phyloP scores from a whole-genome alignment of 805 yeast genomes.

The Hanseniaspora valbyensis region DNA sequence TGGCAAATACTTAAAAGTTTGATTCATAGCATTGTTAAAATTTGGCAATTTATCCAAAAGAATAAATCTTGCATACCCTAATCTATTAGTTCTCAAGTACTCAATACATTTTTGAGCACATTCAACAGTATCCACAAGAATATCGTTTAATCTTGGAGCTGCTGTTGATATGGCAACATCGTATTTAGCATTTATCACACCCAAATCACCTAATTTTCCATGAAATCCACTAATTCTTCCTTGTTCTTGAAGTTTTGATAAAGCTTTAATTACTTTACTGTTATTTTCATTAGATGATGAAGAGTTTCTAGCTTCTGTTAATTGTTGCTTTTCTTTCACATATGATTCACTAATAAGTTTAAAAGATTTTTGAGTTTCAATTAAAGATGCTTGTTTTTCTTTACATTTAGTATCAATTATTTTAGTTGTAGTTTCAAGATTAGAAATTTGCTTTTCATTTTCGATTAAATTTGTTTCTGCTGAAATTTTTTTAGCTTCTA shows the following conservation, averaged over 20 bases:
- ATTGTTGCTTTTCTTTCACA: slow-evolving; percentile 50
- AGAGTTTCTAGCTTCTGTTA: slow-evolving; percentile 55
- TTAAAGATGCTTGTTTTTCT: slow-evolving; percentile 49
- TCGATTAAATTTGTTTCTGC: slow-evolving; percentile 36
- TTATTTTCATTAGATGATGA: slow-evolving; percentile 52
- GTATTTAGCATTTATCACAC: slow-evolving; percentile 76
- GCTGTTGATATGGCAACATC: slow-evolving; percentile 95
- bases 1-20: slow-evolving; percentile 41
- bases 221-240: slow-evolving; percentile 79
- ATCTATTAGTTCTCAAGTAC: slow-evolving; percentile 63
- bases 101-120: slow-evolving; percentile 72
- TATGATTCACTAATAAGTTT: slow-evolving; percentile 42
- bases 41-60: slow-evolving; percentile 61
- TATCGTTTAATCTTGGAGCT: slow-evolving; percentile 78
- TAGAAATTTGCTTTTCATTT: no score
- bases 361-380: slow-evolving; percentile 42
- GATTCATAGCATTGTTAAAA: slow-evolving; percentile 45
- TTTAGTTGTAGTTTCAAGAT: no score
- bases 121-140: slow-evolving; percentile 75
- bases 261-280: slow-evolving; percentile 58
- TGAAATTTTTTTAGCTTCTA: slow-evolving; percentile 33
- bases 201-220: slow-evolving; percentile 87
- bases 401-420: no score
- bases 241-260: slow-evolving; percentile 57
- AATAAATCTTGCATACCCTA: slow-evolving; percentile 85